A percentile compares a stretch with the other conserved stretches of the same genome.
Conservation (phyloP, 164 flowering plant genomes). For the Annona squamosa region DNA sequence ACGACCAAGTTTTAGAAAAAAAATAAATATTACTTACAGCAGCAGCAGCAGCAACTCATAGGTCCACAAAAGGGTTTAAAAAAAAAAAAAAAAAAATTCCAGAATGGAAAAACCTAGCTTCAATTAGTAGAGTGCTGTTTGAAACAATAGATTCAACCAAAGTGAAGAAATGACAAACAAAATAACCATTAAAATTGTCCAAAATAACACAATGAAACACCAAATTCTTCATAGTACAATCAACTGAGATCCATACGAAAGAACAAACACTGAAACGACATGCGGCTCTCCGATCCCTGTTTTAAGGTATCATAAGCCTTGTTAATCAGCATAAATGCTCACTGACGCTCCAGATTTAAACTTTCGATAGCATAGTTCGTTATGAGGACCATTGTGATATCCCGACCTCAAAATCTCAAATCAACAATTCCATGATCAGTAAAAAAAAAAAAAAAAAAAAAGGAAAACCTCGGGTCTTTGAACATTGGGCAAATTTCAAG, state of each 20-base stretch:
- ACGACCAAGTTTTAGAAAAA: not conserved
- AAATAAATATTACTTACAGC: not conserved
- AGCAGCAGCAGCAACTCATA: not conserved
- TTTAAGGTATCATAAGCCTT: not conserved
- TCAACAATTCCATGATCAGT: not conserved
- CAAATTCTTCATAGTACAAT: not conserved
- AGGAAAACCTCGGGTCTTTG: not conserved
- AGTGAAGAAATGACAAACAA: not conserved
- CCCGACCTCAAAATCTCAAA: not conserved
- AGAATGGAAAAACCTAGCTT: not conserved
- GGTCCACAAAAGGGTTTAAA: not conserved
- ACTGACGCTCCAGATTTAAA: not conserved
- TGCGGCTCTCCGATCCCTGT: not conserved
- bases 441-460: no score
- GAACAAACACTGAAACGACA: not conserved
- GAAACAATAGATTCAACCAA: not conserved
- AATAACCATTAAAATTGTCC: not conserved
- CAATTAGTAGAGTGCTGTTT: not conserved
- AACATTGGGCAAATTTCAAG: not conserved
- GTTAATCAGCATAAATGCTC: not conserved
- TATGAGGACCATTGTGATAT: not conserved
- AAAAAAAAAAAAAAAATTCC: not conserved
- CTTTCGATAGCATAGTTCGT: not conserved
- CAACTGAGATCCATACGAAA: not conserved
- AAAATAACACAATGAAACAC: not conserved